phyloP scores from a whole-genome alignment of 129 eudicot species.

The Oenanthe sinensis region DNA sequence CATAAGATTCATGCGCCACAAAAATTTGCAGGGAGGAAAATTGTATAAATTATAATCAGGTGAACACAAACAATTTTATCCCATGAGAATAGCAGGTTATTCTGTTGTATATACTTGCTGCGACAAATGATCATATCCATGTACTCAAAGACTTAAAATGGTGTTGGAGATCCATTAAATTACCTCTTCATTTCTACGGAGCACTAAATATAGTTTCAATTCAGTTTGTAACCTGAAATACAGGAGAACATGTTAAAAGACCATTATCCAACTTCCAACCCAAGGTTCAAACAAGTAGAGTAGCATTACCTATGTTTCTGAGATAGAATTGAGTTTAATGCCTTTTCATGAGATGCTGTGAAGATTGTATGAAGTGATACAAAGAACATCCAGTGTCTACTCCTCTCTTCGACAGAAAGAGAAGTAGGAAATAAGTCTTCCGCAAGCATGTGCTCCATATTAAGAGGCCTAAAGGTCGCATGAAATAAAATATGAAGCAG shows the following conservation, averaged over 20 bases:
- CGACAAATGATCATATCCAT: background rate
- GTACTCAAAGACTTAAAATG: background rate
- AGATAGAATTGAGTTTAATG: conserved; percentile 53
- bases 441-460: conserved; percentile 62
- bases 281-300: background rate
- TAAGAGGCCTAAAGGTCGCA: conserved; percentile 53
- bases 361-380: conserved; percentile 46
- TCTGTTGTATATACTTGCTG: background rate
- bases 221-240: conserved; percentile 63
- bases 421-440: conserved; percentile 67
- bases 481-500: conserved; percentile 4
- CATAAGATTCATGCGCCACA: background rate
- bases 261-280: background rate
- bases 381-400: conserved; percentile 69
- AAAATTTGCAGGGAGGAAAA: background rate
- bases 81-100: background rate
- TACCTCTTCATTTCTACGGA: conserved; percentile 55
- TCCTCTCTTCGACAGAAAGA: conserved; percentile 73
- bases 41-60: background rate
- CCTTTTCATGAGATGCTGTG: conserved; percentile 68
- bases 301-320: conserved; percentile 59
- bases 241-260: conserved; percentile 14
- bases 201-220: conserved; percentile 53
- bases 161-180: background rate
- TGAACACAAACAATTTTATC: background rate